Evolutionary conservation across 257 asterid genomes (phyloP).

Genomic region (Solanum chilense): DNA sequence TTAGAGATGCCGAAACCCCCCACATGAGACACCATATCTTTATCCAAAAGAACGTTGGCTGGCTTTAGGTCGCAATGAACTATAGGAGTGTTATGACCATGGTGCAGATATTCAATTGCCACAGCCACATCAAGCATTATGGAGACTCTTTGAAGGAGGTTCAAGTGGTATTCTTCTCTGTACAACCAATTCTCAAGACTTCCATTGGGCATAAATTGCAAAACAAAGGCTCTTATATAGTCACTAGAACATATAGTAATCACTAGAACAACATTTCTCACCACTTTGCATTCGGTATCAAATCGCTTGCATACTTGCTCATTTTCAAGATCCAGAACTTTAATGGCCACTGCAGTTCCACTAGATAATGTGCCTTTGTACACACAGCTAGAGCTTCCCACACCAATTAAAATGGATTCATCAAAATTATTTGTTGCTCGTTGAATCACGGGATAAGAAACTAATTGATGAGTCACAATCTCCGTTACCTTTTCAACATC

Average conservation of each 20-base stretch:
- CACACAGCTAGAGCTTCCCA: background rate
- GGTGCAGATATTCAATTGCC: slow-evolving; percentile 28
- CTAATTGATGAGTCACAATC: background rate
- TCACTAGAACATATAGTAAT: slow-evolving; percentile 13
- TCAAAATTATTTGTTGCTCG: slow-evolving; percentile 16
- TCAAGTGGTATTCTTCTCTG: background rate
- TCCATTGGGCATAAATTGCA: slow-evolving; percentile 19
- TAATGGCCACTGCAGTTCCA: slow-evolving; percentile 6
- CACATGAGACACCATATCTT: slow-evolving; percentile 1
- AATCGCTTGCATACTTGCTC: slow-evolving; percentile 12
- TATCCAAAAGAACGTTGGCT: slow-evolving; percentile 16
- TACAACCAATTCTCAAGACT: slow-evolving; percentile 18
- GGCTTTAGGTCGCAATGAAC: slow-evolving; percentile 34
- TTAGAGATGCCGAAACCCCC: slow-evolving; percentile 29
- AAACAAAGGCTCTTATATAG: slow-evolving; percentile 8
- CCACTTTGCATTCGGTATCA: slow-evolving; percentile 15
- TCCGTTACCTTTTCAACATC: background rate
- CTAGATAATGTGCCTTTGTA: background rate
- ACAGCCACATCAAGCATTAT: slow-evolving; percentile 16
- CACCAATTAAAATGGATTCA: slow-evolving; percentile 6
- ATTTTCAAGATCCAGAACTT: slow-evolving; percentile 8
- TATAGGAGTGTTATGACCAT: slow-evolving; percentile 4
- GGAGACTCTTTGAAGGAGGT: slow-evolving; percentile 4
- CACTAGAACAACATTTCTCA: slow-evolving; percentile 12
- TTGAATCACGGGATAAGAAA: slow-evolving; percentile 11